These are phyloP conservation scores for Pseudocercospora eumusae DNA, from an alignment of 2,329 filamentous ascomycete genomes.

Conservation along the genomic window DNA sequence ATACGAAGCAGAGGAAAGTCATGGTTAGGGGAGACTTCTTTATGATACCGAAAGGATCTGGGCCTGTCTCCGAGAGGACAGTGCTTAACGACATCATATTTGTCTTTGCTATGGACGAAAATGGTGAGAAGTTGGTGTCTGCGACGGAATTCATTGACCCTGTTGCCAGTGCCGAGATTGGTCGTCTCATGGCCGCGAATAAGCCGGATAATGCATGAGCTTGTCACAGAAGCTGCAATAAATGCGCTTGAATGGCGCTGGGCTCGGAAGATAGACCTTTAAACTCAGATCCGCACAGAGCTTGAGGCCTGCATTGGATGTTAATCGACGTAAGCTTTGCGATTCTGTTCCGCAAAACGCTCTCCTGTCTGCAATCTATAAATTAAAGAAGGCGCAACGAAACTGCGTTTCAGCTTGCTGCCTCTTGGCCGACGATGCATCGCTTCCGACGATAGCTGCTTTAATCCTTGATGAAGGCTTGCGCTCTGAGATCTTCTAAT, in stretches of 20 bases:
- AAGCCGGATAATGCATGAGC: background rate
- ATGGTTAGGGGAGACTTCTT: conserved; percentile 12
- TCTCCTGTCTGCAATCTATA: no score
- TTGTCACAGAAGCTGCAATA: no score
- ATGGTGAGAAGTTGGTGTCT: conserved; percentile 4
- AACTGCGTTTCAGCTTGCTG: background rate
- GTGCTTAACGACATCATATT: conserved; percentile 6
- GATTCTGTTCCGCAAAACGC: background rate
- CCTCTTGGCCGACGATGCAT: background rate
- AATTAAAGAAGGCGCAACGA: no score
- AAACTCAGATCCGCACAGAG: no score
- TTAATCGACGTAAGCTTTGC: no score
- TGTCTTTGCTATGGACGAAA: conserved; percentile 1
- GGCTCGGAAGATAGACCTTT: no score
- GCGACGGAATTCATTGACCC: conserved; percentile 9
- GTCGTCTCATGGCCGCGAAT: conserved; percentile 4
- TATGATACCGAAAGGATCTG: background rate
- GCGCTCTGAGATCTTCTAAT: background rate
- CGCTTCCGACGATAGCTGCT: background rate
- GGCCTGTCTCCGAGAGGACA: background rate
- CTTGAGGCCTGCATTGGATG: no score
- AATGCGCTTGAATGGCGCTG: no score
- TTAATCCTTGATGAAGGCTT: background rate
- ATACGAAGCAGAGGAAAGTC: conserved; percentile 7
- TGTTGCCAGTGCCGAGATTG: conserved; percentile 1